A percentile compares a stretch with the other conserved stretches of the same genome.
phyloP scores from a whole-genome alignment of 2,329 filamentous ascomycete genomes.

The Cladosporium sp. region DNA sequence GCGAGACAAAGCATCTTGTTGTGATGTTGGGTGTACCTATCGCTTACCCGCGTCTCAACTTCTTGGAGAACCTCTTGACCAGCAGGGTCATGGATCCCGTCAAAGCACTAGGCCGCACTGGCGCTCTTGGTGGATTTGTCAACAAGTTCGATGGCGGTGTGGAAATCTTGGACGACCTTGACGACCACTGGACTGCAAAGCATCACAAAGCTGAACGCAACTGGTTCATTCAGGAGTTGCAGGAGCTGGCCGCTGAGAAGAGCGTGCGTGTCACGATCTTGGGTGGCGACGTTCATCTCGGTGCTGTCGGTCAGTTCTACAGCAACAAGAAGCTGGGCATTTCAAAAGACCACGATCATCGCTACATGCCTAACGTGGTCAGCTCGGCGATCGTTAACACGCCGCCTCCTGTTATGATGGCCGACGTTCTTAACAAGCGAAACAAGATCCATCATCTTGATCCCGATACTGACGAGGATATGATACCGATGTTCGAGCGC shows the following conservation, averaged over 20 bases:
- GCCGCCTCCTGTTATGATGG: conserved; percentile 82
- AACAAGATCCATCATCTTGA: conserved; percentile 73
- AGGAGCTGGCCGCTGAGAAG: conserved; percentile 89
- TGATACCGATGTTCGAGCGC: conserved; percentile 89
- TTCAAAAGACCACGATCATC: conserved; percentile 85
- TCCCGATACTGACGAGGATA: conserved; percentile 81
- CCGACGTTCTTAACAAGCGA: conserved; percentile 88
- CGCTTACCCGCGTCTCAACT: conserved; percentile 50
- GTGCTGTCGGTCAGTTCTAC: conserved; percentile 91
- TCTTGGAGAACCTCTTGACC: conserved; percentile 70
- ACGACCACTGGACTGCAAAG: conserved; percentile 97
- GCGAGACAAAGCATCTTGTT: conserved; percentile 84
- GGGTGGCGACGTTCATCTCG: conserved; percentile 91
- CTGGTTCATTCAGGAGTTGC: conserved; percentile 83
- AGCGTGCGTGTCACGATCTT: conserved; percentile 89
- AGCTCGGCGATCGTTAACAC: conserved; percentile 93
- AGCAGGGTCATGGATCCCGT: conserved; percentile 84
- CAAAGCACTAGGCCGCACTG: conserved; percentile 81
- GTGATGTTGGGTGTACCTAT: conserved; percentile 76
- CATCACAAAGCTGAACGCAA: conserved; percentile 89
- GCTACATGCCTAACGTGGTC: conserved; percentile 95
- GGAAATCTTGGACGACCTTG: conserved; percentile 86
- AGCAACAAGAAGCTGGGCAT: conserved; percentile 81
- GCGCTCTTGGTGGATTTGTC: conserved; percentile 74
- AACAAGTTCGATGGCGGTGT: conserved; percentile 91